Evolutionary conservation across 202 grass and related monocot genomes (phyloP), one percentile per base, ranked within the genome.

Genomic region (Carex arenaria): DNA sequence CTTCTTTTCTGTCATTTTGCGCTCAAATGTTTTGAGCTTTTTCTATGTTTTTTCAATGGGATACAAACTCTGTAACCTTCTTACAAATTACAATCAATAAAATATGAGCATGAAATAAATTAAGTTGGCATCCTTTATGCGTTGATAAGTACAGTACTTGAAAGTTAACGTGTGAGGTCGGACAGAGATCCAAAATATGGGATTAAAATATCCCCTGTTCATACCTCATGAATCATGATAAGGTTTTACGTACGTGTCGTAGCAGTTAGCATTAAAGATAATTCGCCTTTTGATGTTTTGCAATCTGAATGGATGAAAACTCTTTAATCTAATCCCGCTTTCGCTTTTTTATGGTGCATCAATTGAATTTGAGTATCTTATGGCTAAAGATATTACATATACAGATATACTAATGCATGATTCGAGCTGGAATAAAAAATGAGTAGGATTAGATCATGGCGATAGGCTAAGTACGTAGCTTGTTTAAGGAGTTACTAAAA

Each of bases 401-500:
- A 26, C 26, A 26, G n/a, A n/a, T 26, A 26, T 26, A 26, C 26
- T 26, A 26, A 26, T 26, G 26, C 26, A 34, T 34, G 32, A 64
- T 42, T 42, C 26, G 17, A 80, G 31, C 2, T 42, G 10, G 5
- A 80, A 64, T 18, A 80, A 64, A 38, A 34, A 34, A 78, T 54
- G 22, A 78, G 1, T 17, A 55, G 17, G 15, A 62, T 61, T 19
- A 56, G 28, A 13, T 79, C 31, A 62, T 79, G 28, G 47, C 19
- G 38, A 18, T 78, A 57, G 43, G 14, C 7, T 69, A n/a, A n/a
- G n/a, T n/a, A n/a, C n/a, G n/a, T 82, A 82, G 20, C 80, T 82
- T 82, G 64, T 82, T 68, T 69, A 9, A 67, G 19, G 62, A 54
- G 64, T 82, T 82, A 69, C 64, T 67, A 68, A 82, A 82, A 82